Conservation (phyloP, 345 rosid genomes). For the Murraya paniculata region DNA sequence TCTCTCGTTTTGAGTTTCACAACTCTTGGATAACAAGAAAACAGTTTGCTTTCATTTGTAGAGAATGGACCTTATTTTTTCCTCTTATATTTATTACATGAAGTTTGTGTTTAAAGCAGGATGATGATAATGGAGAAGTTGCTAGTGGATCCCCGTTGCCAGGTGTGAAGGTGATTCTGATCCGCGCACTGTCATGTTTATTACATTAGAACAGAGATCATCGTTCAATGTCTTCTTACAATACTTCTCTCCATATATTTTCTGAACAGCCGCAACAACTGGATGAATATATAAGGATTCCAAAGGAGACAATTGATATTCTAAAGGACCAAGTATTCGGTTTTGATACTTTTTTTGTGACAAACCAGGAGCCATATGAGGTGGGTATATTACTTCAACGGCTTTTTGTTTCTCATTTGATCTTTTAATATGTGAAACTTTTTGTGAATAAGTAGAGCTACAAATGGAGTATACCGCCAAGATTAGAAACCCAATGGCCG, state of each 20-base stretch:
- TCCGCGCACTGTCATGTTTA: slow-evolving; percentile 16
- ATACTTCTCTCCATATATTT: slow-evolving; percentile 17
- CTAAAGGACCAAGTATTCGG: slow-evolving; percentile 93
- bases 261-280: slow-evolving; percentile 63
- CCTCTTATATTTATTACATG: slow-evolving; percentile 13
- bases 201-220: slow-evolving; percentile 13
- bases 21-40: background rate
- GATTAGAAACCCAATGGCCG: background rate
- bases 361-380: slow-evolving; percentile 97
- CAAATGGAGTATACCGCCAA: slow-evolving; percentile 6
- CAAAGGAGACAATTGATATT: slow-evolving; percentile 77
- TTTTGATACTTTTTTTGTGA: slow-evolving; percentile 91
- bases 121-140: slow-evolving; percentile 50
- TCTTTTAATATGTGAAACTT: slow-evolving; percentile 5
- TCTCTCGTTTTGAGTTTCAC: slow-evolving; percentile 13
- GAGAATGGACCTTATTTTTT: slow-evolving; percentile 2
- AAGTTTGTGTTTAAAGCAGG: slow-evolving; percentile 49
- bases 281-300: slow-evolving; percentile 74
- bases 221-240: slow-evolving; percentile 17
- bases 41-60: background rate
- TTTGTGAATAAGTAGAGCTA: background rate
- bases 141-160: slow-evolving; percentile 91
- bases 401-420: slow-evolving; percentile 4
- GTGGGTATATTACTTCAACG: slow-evolving; percentile 34
- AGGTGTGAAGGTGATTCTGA: slow-evolving; percentile 86